Evolutionary conservation across 371 early-diverging fungal genomes (phyloP).

Genomic region (Mortierella sp.): DNA sequence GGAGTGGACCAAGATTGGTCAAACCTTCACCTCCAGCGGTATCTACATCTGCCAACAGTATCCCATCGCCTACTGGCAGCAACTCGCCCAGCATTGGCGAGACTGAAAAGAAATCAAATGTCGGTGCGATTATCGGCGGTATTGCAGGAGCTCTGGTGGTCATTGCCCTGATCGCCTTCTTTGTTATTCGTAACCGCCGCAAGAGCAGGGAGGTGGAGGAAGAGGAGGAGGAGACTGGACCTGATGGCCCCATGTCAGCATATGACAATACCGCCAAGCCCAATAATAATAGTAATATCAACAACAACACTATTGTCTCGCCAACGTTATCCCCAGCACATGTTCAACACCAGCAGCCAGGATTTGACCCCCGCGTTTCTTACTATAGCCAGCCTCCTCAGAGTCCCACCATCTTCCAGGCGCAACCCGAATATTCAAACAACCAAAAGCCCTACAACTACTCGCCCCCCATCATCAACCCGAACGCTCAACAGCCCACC

Average conservation of each 20-base stretch:
- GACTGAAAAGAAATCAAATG: conserved; percentile 3
- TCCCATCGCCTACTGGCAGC: background rate
- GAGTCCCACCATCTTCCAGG: conserved; percentile 34
- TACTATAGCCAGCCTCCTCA: background rate
- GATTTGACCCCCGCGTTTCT: conserved; percentile 3
- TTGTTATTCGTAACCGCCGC: conserved; percentile 39
- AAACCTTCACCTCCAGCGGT: conserved; percentile 8
- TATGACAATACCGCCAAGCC: background rate
- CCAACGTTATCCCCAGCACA: background rate
- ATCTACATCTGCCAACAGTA: background rate
- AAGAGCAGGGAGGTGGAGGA: background rate
- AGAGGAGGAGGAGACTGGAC: background rate
- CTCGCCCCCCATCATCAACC: conserved; percentile 28
- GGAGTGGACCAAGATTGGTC: conserved; percentile 45
- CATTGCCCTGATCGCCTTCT: conserved; percentile 36
- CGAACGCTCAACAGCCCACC: conserved; percentile 20
- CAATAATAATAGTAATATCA: background rate
- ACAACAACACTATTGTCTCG: background rate
- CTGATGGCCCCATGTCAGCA: background rate
- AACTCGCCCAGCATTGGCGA: background rate
- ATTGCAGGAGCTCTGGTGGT: conserved; percentile 44
- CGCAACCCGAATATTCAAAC: conserved; percentile 14
- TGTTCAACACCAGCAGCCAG: background rate
- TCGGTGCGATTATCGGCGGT: conserved; percentile 51
- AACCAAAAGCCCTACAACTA: conserved; percentile 24